These are phyloP conservation scores for Trypethelium eluteriae DNA, from an alignment of 495 filamentous ascomycete species.

Conservation along the genomic window DNA sequence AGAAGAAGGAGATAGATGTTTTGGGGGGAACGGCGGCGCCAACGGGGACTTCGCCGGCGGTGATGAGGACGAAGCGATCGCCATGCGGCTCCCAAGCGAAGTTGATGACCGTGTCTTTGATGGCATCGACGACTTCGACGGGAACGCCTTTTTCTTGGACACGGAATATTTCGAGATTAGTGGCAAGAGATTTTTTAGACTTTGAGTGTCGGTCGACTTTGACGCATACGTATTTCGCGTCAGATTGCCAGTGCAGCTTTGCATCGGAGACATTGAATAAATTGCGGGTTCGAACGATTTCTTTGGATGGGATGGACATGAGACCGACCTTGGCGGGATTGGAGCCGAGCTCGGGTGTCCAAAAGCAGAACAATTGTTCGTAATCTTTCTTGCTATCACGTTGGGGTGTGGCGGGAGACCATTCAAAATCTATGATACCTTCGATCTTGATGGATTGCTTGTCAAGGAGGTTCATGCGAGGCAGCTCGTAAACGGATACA, in stretches of 20 bases:
- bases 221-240: slow-evolving; percentile 87
- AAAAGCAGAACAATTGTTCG: slow-evolving; percentile 95
- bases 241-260: slow-evolving; percentile 95
- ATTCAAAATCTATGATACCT: slow-evolving; percentile 94
- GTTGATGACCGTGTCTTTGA: slow-evolving; percentile 97
- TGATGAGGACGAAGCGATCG: slow-evolving; percentile 93
- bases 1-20: slow-evolving; percentile 91
- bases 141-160: slow-evolving; percentile 93
- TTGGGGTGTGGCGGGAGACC: slow-evolving; percentile 74
- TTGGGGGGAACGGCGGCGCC: slow-evolving; percentile 84
- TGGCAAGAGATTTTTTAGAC: slow-evolving; percentile 94
- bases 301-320: slow-evolving; percentile 92
- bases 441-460: slow-evolving; percentile 90
- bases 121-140: slow-evolving; percentile 91
- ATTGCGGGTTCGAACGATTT: slow-evolving; percentile 86
- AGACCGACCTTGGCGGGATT: slow-evolving; percentile 95
- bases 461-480: slow-evolving; percentile 82
- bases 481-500: slow-evolving; percentile 90
- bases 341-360: slow-evolving; percentile 96
- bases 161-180: slow-evolving; percentile 96
- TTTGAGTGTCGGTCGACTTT: slow-evolving; percentile 99
- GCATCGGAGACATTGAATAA: slow-evolving; percentile 96
- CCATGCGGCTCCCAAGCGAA: slow-evolving; percentile 99
- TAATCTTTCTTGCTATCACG: slow-evolving; percentile 78
- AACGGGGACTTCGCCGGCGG: slow-evolving; percentile 72